Conservation (phyloP, 179 eudicot species). For the Silene vulgaris region DNA sequence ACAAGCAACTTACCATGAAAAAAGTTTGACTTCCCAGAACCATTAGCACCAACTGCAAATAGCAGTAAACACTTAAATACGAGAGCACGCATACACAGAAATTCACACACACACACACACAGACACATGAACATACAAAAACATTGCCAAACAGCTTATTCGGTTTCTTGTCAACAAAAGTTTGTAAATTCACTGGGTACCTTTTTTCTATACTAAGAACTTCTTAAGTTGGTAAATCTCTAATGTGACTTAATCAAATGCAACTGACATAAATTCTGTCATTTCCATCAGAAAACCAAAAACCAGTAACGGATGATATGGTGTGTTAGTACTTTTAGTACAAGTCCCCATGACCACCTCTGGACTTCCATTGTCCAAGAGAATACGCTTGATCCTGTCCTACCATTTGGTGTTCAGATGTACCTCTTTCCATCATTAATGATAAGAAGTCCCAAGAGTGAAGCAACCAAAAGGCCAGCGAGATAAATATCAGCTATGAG, state of each 20-base stretch:
- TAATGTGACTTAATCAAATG: background rate
- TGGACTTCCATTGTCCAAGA: background rate
- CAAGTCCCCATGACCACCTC: background rate
- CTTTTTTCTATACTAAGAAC: background rate
- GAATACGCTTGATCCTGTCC: background rate
- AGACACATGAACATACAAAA: constrained; percentile 6
- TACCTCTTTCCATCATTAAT: too few relatives aligned
- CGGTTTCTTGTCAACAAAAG: background rate
- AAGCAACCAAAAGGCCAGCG: too few relatives aligned
- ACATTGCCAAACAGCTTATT: background rate
- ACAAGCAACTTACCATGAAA: constrained; percentile 67
- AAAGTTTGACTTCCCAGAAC: constrained; percentile 97
- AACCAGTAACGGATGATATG: too few relatives aligned
- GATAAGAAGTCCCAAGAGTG: too few relatives aligned
- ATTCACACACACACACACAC: constrained; percentile 14
- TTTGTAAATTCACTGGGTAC: background rate
- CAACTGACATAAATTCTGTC: background rate
- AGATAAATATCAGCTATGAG: too few relatives aligned
- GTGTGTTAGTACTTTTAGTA: background rate
- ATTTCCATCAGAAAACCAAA: background rate
- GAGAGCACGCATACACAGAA: constrained; percentile 13
- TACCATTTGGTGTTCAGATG: background rate
- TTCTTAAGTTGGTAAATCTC: background rate
- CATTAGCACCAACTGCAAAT: constrained; percentile 96
- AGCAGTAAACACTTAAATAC: constrained; percentile 9